phyloP scores from a whole-genome alignment of 2,329 filamentous ascomycete genomes.

The Didymella lethalis region DNA sequence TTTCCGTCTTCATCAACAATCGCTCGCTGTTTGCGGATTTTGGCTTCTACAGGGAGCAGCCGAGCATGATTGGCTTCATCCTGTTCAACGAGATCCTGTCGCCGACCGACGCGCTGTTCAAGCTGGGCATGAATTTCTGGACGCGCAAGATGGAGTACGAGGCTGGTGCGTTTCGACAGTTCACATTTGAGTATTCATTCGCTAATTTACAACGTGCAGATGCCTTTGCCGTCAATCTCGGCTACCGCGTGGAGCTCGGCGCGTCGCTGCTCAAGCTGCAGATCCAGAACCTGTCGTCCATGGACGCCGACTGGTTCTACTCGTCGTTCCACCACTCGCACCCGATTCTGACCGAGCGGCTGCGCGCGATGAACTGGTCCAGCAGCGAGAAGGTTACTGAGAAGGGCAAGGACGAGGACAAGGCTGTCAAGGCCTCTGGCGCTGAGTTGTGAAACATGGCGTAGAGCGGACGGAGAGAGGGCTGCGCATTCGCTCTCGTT shows the following conservation, averaged over 20 bases:
- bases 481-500: too few relatives aligned
- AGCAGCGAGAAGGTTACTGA: slow-evolving; percentile 63
- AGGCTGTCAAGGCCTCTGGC: slow-evolving; percentile 73
- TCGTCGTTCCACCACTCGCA: slow-evolving; percentile 99
- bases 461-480: too few relatives aligned
- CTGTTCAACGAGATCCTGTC: slow-evolving; percentile 96
- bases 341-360: slow-evolving; percentile 90
- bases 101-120: slow-evolving; percentile 92
- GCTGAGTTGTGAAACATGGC: slow-evolving; percentile 69
- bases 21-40: slow-evolving; percentile 88
- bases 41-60: slow-evolving; percentile 81
- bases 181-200: not conserved
- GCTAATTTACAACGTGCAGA: slow-evolving; percentile 58
- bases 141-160: slow-evolving; percentile 96
- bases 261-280: slow-evolving; percentile 94
- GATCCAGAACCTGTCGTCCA: slow-evolving; percentile 96
- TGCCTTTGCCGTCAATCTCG: slow-evolving; percentile 83
- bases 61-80: slow-evolving; percentile 96
- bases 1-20: slow-evolving; percentile 98
- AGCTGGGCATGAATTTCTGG: slow-evolving; percentile 94
- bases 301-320: slow-evolving; percentile 99
- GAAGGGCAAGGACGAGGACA: slow-evolving; percentile 30
- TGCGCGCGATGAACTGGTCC: slow-evolving; percentile 90
- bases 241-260: slow-evolving; percentile 84
- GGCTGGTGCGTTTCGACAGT: slow-evolving; percentile 66